These are phyloP conservation scores for Cylindrotheca fusiformis DNA, from an alignment of 108 stramenopile genomes.

Conservation along the genomic window DNA sequence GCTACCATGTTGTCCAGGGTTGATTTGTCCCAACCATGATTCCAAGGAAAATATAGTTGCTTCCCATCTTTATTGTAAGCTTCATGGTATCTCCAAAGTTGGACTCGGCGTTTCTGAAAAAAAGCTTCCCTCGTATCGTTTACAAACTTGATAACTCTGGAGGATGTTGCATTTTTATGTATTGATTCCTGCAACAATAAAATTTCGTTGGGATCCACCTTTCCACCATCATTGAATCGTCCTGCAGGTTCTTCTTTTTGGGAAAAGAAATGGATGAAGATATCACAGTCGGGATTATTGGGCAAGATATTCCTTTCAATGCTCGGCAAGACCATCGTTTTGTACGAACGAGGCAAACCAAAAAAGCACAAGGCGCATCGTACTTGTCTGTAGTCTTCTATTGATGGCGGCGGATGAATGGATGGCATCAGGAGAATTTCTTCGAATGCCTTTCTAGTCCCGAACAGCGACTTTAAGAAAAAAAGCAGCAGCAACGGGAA, in stretches of 20 bases:
- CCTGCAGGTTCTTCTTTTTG: conserved; percentile 6
- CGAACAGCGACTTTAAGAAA: no score
- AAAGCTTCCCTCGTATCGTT: conserved; percentile 40
- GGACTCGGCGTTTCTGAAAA: conserved; percentile 15
- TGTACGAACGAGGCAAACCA: conserved; percentile 41
- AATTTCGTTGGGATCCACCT: conserved; percentile 2
- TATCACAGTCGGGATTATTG: conserved; percentile 38
- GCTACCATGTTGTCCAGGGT: conserved; percentile 25
- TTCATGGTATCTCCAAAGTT: conserved; percentile 23
- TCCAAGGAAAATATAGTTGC: conserved; percentile 20
- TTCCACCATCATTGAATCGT: conserved; percentile 8
- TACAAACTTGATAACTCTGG: conserved; percentile 18
- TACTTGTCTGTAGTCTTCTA: conserved; percentile 4
- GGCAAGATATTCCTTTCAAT: conserved; percentile 28
- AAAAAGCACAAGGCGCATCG: conserved; percentile 30
- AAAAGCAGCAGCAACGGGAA: no score
- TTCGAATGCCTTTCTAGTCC: not conserved
- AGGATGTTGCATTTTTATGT: not conserved
- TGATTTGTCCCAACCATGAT: not conserved
- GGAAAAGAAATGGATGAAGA: conserved; percentile 32
- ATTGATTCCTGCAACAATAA: not conserved
- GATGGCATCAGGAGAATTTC: not conserved
- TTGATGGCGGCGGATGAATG: no score
- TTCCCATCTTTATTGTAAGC: conserved; percentile 13
- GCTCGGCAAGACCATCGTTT: conserved; percentile 36